phyloP scores from a whole-genome alignment of 179 eudicot species.

The Actinidia arguta region DNA sequence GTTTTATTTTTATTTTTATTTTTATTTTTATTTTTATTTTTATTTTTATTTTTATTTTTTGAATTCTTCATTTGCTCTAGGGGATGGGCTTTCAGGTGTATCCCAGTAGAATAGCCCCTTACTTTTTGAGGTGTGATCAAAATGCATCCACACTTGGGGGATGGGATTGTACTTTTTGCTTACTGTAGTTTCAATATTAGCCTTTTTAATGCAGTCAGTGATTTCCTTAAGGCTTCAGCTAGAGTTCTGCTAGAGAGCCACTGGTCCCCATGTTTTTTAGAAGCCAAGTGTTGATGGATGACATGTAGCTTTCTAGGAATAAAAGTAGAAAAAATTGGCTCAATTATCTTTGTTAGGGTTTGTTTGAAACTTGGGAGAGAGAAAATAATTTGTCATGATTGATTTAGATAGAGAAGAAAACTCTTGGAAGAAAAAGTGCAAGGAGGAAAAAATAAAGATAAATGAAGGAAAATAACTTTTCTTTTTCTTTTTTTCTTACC shows the following conservation, averaged over 20 bases:
- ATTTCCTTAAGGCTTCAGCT: conserved; percentile 4
- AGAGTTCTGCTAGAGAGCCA: neutral
- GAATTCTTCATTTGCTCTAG: neutral
- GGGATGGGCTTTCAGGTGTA: neutral
- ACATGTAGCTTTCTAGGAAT: neutral
- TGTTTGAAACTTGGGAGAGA: too few species aligned
- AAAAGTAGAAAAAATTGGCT: neutral
- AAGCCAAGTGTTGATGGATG: neutral
- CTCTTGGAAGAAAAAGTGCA: too few species aligned
- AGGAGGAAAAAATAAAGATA: too few species aligned
- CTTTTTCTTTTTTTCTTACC: too few species aligned
- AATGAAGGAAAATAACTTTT: too few species aligned
- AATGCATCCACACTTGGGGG: too few species aligned
- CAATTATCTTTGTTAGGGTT: neutral
- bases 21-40: too few species aligned
- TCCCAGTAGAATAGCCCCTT: neutral
- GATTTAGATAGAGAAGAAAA: too few species aligned
- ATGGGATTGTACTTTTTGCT: too few species aligned
- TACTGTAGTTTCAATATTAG: neutral
- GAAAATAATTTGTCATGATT: too few species aligned
- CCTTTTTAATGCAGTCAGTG: neutral
- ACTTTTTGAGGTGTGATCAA: neutral
- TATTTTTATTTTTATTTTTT: too few species aligned
- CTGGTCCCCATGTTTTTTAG: neutral
- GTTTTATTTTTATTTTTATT: too few species aligned